Evolutionary conservation across 2,329 filamentous ascomycete genomes (phyloP).

Genomic region (Emericellopsis atlantica): DNA sequence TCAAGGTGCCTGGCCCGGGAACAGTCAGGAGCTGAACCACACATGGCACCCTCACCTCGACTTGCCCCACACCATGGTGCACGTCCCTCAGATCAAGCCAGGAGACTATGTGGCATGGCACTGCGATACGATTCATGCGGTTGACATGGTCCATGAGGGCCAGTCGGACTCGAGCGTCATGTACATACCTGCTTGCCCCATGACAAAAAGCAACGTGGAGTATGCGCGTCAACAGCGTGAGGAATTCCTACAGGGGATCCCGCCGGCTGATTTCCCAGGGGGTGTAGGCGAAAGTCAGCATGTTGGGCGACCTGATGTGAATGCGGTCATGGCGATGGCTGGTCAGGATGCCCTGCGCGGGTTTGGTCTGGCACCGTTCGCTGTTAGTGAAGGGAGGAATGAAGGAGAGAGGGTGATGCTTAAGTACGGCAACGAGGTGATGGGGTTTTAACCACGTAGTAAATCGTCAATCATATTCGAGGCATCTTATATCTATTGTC

Average conservation of each 20-base stretch:
- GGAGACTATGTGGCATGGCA: slow-evolving; percentile 71
- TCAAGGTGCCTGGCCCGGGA: slow-evolving; percentile 56
- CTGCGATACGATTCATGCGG: slow-evolving; percentile 57
- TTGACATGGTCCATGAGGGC: slow-evolving; percentile 34
- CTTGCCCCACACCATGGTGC: slow-evolving; percentile 52
- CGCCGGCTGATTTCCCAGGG: slow-evolving; percentile 25
- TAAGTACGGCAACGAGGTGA: slow-evolving; percentile 6
- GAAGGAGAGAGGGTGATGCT: slow-evolving; percentile 20
- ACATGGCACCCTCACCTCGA: slow-evolving; percentile 57
- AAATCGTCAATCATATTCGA: neutral
- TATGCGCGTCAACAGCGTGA: slow-evolving; percentile 28
- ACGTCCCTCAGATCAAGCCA: slow-evolving; percentile 54
- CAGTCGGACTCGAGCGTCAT: slow-evolving; percentile 16
- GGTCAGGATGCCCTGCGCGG: slow-evolving; percentile 24
- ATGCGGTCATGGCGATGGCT: slow-evolving; percentile 24
- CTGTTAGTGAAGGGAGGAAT: slow-evolving; percentile 19
- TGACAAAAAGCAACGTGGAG: slow-evolving; percentile 27
- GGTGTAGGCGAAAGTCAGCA: slow-evolving; percentile 19
- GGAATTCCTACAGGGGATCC: slow-evolving; percentile 25
- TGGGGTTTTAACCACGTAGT: slow-evolving; percentile 1
- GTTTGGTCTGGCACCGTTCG: slow-evolving; percentile 27
- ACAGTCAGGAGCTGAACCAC: slow-evolving; percentile 54
- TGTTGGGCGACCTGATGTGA: slow-evolving; percentile 19
- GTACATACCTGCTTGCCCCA: slow-evolving; percentile 26
- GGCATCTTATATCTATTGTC: no score